Evolutionary conservation across 192 early-diverging fungal species (phyloP).

Genomic region (Paraglomus brasilianum): DNA sequence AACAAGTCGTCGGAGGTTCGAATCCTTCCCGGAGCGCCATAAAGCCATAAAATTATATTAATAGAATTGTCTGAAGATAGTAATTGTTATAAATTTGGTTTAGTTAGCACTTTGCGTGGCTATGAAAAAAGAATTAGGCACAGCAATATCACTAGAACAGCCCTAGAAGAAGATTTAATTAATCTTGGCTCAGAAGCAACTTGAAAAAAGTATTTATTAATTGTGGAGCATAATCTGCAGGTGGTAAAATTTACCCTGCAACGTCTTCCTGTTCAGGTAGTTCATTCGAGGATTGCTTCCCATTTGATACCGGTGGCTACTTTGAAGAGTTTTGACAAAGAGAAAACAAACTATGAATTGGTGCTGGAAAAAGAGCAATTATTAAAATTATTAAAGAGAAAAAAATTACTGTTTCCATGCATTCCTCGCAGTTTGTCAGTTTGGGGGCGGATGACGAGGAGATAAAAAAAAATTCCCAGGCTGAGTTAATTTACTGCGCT

Average conservation of each 20-base stretch:
- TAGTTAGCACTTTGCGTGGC: constrained; percentile 2
- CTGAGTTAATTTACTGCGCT: constrained; percentile 8
- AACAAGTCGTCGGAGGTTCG: constrained; percentile 29
- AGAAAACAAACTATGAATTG: constrained; percentile 7
- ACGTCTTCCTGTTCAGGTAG: background rate
- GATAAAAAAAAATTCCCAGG: constrained; percentile 13
- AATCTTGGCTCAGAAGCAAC: constrained; percentile 18
- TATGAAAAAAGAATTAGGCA: constrained; percentile 10
- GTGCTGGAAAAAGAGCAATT: background rate
- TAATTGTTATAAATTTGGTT: constrained; percentile 20
- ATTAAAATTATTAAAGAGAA: background rate
- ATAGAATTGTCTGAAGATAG: background rate
- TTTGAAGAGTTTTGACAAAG: constrained; percentile 2
- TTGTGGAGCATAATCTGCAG: constrained; percentile 1
- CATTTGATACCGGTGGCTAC: background rate
- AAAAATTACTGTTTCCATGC: constrained; percentile 19
- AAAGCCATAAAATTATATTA: background rate
- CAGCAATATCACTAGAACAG: background rate
- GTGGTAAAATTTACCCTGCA: constrained; percentile 3
- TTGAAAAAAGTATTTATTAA: background rate
- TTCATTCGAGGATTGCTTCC: constrained; percentile 13
- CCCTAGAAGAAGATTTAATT: constrained; percentile 10
- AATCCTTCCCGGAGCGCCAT: constrained; percentile 27
- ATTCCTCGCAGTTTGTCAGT: constrained; percentile 15
- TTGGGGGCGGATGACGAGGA: background rate